A percentile compares a stretch with the other conserved stretches of the same genome.
Evolutionary conservation across 2,329 filamentous ascomycete species (phyloP).

Genomic region (Incumbomyces delicatus): DNA sequence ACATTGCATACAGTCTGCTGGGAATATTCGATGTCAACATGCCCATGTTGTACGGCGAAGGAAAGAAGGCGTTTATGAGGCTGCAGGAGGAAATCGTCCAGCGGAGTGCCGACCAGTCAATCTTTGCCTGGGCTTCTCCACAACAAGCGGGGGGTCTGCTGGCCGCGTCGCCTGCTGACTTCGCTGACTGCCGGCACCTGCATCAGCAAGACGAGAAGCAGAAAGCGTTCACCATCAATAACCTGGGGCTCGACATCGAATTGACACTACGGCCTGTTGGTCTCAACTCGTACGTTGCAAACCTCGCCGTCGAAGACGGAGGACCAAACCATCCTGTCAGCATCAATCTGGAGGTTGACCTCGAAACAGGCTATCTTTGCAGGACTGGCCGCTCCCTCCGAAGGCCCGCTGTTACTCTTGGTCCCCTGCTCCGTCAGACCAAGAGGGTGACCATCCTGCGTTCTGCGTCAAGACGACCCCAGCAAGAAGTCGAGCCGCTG

Average conservation of each 20-base stretch:
- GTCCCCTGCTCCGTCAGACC: neutral
- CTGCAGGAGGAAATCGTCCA: conserved; percentile 17
- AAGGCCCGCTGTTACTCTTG: neutral
- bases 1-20: conserved; percentile 36
- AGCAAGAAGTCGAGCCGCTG: neutral
- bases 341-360: conserved; percentile 2
- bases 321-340: neutral
- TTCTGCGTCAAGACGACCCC: neutral
- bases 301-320: conserved; percentile 3
- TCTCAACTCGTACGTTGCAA: conserved; percentile 2
- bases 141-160: neutral
- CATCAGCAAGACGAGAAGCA: neutral
- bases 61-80: conserved; percentile 19
- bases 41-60: conserved; percentile 34
- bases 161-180: conserved; percentile 3
- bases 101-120: conserved; percentile 4
- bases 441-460: conserved; percentile 1
- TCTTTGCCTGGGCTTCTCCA: neutral
- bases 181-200: neutral
- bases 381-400: neutral
- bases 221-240: conserved; percentile 3
- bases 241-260: conserved; percentile 6
- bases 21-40: conserved; percentile 38
- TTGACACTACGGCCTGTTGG: neutral
- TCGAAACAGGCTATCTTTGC: conserved; percentile 4